phyloP scores from a whole-genome alignment of 495 filamentous ascomycete genomes.

The Penicillium maclennaniae region DNA sequence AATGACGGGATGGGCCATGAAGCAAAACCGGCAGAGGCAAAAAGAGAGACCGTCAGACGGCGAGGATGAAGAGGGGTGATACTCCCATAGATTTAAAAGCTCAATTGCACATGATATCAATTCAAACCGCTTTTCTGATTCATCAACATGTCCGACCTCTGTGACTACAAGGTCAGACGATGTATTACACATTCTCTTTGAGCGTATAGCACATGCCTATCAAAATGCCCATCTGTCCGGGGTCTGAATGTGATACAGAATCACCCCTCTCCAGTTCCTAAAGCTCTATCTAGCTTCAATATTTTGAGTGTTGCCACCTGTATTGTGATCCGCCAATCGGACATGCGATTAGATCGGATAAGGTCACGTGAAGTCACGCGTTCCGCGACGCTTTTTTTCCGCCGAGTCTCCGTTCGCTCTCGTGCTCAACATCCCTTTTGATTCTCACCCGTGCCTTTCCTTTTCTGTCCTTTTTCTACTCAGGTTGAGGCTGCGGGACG shows the following conservation, averaged over 20 bases:
- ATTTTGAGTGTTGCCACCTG: conserved; percentile 8
- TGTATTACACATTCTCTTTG: not conserved
- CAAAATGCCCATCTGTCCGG: too few species aligned
- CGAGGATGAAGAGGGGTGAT: conserved; percentile 22
- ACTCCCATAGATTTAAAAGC: not conserved
- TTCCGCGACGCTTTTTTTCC: conserved; percentile 23
- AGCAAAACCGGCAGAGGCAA: conserved; percentile 44
- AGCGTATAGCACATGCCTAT: not conserved
- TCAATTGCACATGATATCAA: not conserved
- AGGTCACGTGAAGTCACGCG: conserved; percentile 25
- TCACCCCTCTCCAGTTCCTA: not conserved
- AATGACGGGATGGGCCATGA: conserved; percentile 50
- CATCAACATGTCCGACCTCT: not conserved
- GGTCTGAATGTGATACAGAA: too few species aligned
- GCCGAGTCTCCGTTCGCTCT: conserved; percentile 14
- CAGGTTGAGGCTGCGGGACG: conserved; percentile 32
- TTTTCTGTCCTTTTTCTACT: conserved; percentile 14
- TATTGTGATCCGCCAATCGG: conserved; percentile 20
- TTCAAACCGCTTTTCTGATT: not conserved
- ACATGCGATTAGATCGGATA: not conserved
- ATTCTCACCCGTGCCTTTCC: conserved; percentile 13
- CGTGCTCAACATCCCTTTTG: conserved; percentile 18
- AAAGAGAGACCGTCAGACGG: conserved; percentile 16
- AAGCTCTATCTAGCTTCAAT: not conserved
- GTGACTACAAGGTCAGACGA: not conserved